Evolutionary conservation across 164 flowering plant species (phyloP), one percentile per base, ranked within the genome.

Genomic region (Brasenia schreberi): DNA sequence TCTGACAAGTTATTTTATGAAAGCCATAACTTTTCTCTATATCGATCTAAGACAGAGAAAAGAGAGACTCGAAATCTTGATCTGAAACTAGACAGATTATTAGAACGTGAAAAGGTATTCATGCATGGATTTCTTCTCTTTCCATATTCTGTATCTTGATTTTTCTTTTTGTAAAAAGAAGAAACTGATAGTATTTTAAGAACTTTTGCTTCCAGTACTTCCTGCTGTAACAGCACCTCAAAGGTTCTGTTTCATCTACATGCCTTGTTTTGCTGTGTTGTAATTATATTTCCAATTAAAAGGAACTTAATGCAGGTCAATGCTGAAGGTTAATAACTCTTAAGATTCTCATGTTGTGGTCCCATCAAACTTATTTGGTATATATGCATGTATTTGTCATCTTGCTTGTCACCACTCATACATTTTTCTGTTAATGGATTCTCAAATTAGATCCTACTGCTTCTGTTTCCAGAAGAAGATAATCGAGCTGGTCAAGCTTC

Each of bases 81-180:
- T 42, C 69, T 81, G 65, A 83, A 75, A 66, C 74, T 93, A 73
- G 96, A 93, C 71, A 82, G 84, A 74, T 71, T 88, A 60, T 80
- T 92, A 44, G 93, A 90, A 68, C 82, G 75, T 69, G 89, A 88
- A 72, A 87, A 85, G 96, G 97, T 90, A 69, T 67, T 56, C n/a
- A n/a, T n/a, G n/a, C n/a, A 56, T 11, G 59, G n/a, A 56, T 56
- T 12, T 56, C 12, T 56, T 56, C n/a, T 56, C 59, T 56, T 56
- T 56, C n/a, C 59, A 56, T 12, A n/a, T 11, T 56, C n/a, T 56
- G 59, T 12, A 11, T 56, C 59, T 56, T 56, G 12, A n/a, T 0
- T 2, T 56, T 12, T 56, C 2, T 0, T 56, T 56, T 1, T 56
- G 59, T 56, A 56, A 56, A 11, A 11, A n/a, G 12, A 56, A 11